These are phyloP conservation scores for Quercus robur DNA, from an alignment of 306 rosid genomes.

Conservation along the genomic window DNA sequence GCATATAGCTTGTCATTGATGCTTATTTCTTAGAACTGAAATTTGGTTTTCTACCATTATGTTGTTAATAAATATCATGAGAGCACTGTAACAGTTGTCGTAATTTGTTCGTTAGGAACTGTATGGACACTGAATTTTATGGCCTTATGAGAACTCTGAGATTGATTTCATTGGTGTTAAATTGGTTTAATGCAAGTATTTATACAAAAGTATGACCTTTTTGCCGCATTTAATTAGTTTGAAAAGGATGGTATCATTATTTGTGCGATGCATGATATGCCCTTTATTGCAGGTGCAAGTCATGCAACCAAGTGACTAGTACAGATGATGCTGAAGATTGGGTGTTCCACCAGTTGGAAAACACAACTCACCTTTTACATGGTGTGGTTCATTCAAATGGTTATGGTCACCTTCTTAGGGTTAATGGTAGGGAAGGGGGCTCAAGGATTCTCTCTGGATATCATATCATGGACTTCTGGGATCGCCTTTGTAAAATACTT, in stretches of 20 bases:
- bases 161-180: neutral
- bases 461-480: slow-evolving; percentile 96
- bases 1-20: too few relatives aligned
- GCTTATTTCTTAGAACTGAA: too few relatives aligned
- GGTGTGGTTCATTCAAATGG: slow-evolving; percentile 97
- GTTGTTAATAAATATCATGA: too few relatives aligned
- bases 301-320: slow-evolving; percentile 86
- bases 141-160: neutral
- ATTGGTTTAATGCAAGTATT: neutral
- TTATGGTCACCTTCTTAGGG: slow-evolving; percentile 92
- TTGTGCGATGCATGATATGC: neutral
- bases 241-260: neutral
- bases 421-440: slow-evolving; percentile 97
- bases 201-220: too few relatives aligned
- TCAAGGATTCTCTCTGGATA: slow-evolving; percentile 78
- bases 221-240: neutral
- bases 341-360: slow-evolving; percentile 88
- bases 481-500: slow-evolving; percentile 80
- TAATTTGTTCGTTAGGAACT: neutral
- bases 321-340: slow-evolving; percentile 89
- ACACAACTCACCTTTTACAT: slow-evolving; percentile 83
- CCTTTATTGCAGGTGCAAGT: slow-evolving; percentile 75
- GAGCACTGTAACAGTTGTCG: neutral
- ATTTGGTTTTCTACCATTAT: too few relatives aligned
- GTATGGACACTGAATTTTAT: neutral